Evolutionary conservation across 306 rosid species (phyloP), one percentile per base, ranked within the genome.

Genomic region (Trichosanthes cucumerina): DNA sequence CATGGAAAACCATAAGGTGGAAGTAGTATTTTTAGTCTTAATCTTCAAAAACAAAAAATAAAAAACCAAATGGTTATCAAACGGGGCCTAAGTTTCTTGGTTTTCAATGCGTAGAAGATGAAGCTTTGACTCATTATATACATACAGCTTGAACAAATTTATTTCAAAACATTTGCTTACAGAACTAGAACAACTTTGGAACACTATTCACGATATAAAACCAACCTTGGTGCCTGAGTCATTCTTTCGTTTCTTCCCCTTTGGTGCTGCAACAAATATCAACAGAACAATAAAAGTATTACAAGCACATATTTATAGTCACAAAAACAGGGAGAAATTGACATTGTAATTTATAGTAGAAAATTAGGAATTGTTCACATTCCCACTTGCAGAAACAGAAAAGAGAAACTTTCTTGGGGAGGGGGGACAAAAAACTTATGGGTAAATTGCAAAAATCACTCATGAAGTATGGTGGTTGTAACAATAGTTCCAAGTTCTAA

Each of bases 161-260:
- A 16, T 16, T 4, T 19, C 18, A 10, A 50, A 31, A 74, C 26
- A 31, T n/a, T 50, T 11, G 21, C 71, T 44, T 71, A 24, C 70
- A 47, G 11, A 62, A 52, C 31, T 46, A 62, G 68, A 60, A 76
- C 64, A 53, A 64, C 79, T 70, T 71, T 33, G 16, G 77, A 69
- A 58, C 33, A 69, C 8, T 79, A 63, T 11, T 82, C 78, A 58
- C 46, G 62, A 62, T 60, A 77, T 73, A 90, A 85, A 84, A 78
- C 91, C 78, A 58, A 93, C 97, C 98, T 90, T 93, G 82, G 59
- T 76, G 52, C 89, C 89, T 3, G 88, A 86, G 75, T 92, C 98
- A 86, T 49, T 87, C 91, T 92, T 94, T 59, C 90, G 88, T 76
- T 90, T 93, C 86, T 94, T 94, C 84, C 96, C 92, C 81, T 88